phyloP scores from a whole-genome alignment of 352 stramenopile genomes.

The Blastocystis sp. region DNA sequence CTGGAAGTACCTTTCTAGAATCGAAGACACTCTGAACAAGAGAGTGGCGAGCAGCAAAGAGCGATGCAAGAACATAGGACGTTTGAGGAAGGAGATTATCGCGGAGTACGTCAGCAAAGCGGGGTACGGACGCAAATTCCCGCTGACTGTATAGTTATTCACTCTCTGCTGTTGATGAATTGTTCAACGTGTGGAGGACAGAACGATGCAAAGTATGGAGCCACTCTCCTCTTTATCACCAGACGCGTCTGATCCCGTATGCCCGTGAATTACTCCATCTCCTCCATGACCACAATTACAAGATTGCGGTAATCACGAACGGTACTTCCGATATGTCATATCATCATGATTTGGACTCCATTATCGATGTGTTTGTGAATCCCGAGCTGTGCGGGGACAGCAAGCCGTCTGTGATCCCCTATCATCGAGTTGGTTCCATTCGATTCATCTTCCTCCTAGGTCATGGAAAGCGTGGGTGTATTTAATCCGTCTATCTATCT shows the following conservation, averaged over 20 bases:
- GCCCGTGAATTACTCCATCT: background rate
- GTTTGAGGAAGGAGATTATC: background rate
- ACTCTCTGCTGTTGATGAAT: background rate
- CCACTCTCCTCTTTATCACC: background rate
- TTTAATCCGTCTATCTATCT: slow-evolving; percentile 2
- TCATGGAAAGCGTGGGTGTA: background rate
- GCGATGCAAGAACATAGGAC: slow-evolving; percentile 3
- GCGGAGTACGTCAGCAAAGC: background rate
- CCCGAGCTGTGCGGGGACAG: slow-evolving; percentile 4
- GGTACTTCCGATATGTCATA: background rate
- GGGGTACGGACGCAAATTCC: background rate
- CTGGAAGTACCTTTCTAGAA: background rate
- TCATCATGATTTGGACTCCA: background rate
- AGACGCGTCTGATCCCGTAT: slow-evolving; percentile 20
- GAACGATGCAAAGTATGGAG: slow-evolving; percentile 11
- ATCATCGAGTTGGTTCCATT: background rate
- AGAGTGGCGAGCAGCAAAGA: background rate
- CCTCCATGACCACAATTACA: background rate
- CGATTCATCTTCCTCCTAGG: background rate
- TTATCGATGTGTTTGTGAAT: slow-evolving; percentile 19
- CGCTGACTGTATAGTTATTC: background rate
- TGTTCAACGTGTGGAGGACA: slow-evolving; percentile 23
- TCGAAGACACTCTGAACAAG: background rate
- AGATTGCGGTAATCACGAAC: slow-evolving; percentile 24
- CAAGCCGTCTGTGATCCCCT: slow-evolving; percentile 3